A percentile compares a stretch with the other conserved stretches of the same genome.
Evolutionary conservation across 371 early-diverging fungal species (phyloP).

Genomic region (Vairimorpha necatrix): DNA sequence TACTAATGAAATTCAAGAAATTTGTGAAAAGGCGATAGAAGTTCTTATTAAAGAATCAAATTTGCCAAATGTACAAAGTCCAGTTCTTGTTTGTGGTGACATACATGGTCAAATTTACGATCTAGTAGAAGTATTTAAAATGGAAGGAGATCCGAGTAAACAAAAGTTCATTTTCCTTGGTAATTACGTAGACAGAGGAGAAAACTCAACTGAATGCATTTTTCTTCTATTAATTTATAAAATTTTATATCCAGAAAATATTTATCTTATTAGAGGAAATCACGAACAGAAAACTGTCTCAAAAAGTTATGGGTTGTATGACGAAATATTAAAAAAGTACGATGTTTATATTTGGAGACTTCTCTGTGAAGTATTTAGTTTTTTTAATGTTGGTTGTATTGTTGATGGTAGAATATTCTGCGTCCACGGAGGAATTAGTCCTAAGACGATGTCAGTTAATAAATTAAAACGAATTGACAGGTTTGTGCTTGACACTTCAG

Average conservation of each 20-base stretch:
- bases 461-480: conserved; percentile 58
- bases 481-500: conserved; percentile 41
- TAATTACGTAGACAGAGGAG: conserved; percentile 65
- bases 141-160: conserved; percentile 76
- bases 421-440: conserved; percentile 65
- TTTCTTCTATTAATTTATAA: conserved; percentile 62
- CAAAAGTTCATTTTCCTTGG: conserved; percentile 63
- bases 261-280: conserved; percentile 63
- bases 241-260: conserved; percentile 60
- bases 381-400: conserved; percentile 56
- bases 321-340: conserved; percentile 61
- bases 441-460: conserved; percentile 55
- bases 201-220: conserved; percentile 60
- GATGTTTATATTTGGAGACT: conserved; percentile 49
- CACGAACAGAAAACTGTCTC: conserved; percentile 63
- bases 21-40: conserved; percentile 55
- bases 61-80: conserved; percentile 49
- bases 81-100: conserved; percentile 75
- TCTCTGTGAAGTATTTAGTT: conserved; percentile 60
- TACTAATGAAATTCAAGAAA: conserved; percentile 72
- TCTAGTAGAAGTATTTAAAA: conserved; percentile 90
- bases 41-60: conserved; percentile 61
- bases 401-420: conserved; percentile 62
- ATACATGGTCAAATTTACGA: conserved; percentile 97
- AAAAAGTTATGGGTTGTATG: conserved; percentile 64